Percentiles rank a stretch among this genome's conserved stretches.
phyloP scores from a whole-genome alignment of 768 basidiomycete genomes.

The Mycena capillaripes region DNA sequence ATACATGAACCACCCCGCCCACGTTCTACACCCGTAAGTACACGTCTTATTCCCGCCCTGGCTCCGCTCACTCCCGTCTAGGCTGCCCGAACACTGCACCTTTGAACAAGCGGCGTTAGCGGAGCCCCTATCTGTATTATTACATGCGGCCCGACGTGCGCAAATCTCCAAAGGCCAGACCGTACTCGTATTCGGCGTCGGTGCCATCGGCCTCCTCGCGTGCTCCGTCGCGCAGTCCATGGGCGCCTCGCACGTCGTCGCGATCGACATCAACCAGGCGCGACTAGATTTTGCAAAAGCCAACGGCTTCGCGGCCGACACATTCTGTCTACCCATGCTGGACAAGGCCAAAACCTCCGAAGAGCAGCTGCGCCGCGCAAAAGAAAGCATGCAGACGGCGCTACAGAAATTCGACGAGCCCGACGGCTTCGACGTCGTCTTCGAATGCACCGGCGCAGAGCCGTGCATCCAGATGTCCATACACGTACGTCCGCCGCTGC shows the following conservation, averaged over 20 bases:
- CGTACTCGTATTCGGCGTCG: conserved; percentile 92
- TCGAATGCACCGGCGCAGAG: conserved; percentile 97
- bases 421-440: conserved; percentile 92
- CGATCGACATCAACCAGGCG: conserved; percentile 87
- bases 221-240: conserved; percentile 81
- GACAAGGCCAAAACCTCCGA: conserved; percentile 66
- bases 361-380: conserved; percentile 72
- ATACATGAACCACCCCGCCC: conserved; percentile 89
- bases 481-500: conserved; percentile 72
- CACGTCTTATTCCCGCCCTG: conserved; percentile 18
- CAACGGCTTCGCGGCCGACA: conserved; percentile 83
- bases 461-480: conserved; percentile 92
- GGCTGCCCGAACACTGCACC: conserved; percentile 81
- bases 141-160: conserved; percentile 70
- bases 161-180: conserved; percentile 66
- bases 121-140: conserved; percentile 93
- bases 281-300: conserved; percentile 84
- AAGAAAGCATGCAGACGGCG: conserved; percentile 65
- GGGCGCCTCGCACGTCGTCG: conserved; percentile 81
- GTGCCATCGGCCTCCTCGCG: conserved; percentile 93
- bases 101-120: conserved; percentile 90
- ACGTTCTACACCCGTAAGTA: conserved; percentile 89
- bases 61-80: conserved; percentile 43
- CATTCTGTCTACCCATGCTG: conserved; percentile 69
- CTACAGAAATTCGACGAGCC: conserved; percentile 69